These are phyloP conservation scores for Agaricales sp. DNA, from an alignment of 1,284 basidiomycete species.

Conservation along the genomic window DNA sequence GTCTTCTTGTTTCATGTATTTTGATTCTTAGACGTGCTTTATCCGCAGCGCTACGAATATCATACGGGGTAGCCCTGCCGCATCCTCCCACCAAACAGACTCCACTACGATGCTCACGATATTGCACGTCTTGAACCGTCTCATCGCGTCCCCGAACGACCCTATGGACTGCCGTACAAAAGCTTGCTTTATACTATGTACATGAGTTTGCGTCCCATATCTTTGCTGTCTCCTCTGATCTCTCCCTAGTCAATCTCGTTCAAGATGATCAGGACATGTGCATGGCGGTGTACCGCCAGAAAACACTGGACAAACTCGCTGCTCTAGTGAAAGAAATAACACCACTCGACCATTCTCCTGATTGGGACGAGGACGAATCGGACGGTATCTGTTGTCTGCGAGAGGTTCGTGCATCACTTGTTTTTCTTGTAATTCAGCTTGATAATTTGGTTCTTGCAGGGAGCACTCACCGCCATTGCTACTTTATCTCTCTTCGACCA, in stretches of 20 bases:
- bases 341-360: background rate
- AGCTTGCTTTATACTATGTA: background rate
- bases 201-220: background rate
- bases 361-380: constrained; percentile 43
- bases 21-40: too few species aligned
- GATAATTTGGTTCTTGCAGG: constrained; percentile 28
- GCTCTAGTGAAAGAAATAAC: background rate
- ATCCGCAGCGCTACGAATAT: background rate
- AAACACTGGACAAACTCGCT: background rate
- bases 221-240: too few species aligned
- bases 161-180: background rate
- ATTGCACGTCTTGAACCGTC: background rate
- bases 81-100: background rate
- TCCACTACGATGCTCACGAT: background rate
- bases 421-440: background rate
- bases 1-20: too few species aligned
- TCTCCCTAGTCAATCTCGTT: background rate
- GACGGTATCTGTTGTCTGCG: constrained; percentile 46
- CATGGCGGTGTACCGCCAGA: background rate
- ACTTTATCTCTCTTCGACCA: constrained; percentile 61
- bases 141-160: background rate
- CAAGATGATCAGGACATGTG: background rate
- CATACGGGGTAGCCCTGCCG: background rate
- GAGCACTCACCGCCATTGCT: constrained; percentile 59
- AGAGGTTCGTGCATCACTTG: constrained; percentile 39